Evolutionary conservation across 2,329 filamentous ascomycete genomes (phyloP).

Genomic region (Fusarium agapanthi): DNA sequence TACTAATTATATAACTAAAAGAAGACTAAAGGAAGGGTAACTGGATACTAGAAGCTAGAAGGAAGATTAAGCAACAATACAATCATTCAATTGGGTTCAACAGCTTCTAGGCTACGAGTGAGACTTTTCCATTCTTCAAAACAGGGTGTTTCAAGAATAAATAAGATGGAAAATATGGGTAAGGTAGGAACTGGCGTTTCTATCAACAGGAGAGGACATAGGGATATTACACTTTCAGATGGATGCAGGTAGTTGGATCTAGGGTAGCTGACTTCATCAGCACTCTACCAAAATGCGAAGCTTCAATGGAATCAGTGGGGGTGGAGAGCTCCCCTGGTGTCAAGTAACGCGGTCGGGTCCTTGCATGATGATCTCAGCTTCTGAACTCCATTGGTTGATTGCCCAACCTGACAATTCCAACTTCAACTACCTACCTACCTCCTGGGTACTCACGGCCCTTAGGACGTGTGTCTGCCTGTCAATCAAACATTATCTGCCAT

Average conservation of each 20-base stretch:
- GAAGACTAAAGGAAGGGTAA: too few species aligned
- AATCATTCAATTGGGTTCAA: too few species aligned
- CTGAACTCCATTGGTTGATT: constrained; percentile 4
- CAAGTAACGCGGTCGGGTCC: constrained; percentile 1
- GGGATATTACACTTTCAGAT: neutral
- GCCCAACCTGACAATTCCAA: constrained; percentile 10
- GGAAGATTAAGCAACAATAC: too few species aligned
- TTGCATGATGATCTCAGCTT: constrained; percentile 21
- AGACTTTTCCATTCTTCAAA: neutral
- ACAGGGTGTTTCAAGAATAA: too few species aligned
- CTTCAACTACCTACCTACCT: neutral
- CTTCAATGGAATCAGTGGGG: neutral
- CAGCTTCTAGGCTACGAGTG: neutral
- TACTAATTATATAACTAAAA: too few species aligned
- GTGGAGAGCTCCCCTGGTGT: constrained; percentile 9
- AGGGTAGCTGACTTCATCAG: neutral
- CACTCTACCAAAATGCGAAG: neutral
- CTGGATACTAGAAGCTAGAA: too few species aligned
- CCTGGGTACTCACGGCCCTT: neutral
- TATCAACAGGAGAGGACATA: neutral
- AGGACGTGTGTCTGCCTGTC: neutral
- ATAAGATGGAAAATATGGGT: neutral
- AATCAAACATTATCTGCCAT: neutral
- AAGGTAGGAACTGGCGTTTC: neutral
- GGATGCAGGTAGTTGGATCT: neutral